Evolutionary conservation across 805 yeast genomes (phyloP).

Genomic region (Sporopachydermia quercuum): DNA sequence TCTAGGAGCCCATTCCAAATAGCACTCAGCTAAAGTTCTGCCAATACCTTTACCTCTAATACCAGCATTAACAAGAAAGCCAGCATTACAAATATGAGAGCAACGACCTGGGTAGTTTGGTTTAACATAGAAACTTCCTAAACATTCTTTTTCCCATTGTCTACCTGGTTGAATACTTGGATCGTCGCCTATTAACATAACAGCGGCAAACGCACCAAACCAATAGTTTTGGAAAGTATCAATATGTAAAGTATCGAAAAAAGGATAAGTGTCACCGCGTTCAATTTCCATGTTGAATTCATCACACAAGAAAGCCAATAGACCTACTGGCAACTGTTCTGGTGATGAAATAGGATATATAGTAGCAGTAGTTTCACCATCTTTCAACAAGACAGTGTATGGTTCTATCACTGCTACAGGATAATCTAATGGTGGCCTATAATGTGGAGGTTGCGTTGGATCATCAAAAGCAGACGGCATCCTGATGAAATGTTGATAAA

Average conservation of each 20-base stretch:
- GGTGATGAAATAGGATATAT: slow-evolving; percentile 69
- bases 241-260: slow-evolving; percentile 61
- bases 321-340: slow-evolving; percentile 58
- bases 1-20: slow-evolving; percentile 79
- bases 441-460: slow-evolving; percentile 31
- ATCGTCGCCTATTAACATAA: slow-evolving; percentile 66
- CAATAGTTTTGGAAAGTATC: slow-evolving; percentile 74
- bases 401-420: slow-evolving; percentile 32
- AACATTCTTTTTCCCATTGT: slow-evolving; percentile 86
- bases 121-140: slow-evolving; percentile 74
- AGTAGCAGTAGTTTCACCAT: slow-evolving; percentile 86
- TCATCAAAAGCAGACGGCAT: slow-evolving; percentile 37
- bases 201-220: slow-evolving; percentile 79
- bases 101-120: slow-evolving; percentile 90
- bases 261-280: slow-evolving; percentile 77
- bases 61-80: slow-evolving; percentile 82
- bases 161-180: slow-evolving; percentile 30
- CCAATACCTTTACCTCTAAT: slow-evolving; percentile 90
- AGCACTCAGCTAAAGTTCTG: slow-evolving; percentile 67
- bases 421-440: slow-evolving; percentile 27
- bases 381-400: slow-evolving; percentile 66
- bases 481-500: not conserved
- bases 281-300: slow-evolving; percentile 90
- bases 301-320: slow-evolving; percentile 70
- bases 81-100: slow-evolving; percentile 84